These are phyloP conservation scores for Toxicodendron radicans DNA, from an alignment of 345 rosid species.

Conservation along the genomic window DNA sequence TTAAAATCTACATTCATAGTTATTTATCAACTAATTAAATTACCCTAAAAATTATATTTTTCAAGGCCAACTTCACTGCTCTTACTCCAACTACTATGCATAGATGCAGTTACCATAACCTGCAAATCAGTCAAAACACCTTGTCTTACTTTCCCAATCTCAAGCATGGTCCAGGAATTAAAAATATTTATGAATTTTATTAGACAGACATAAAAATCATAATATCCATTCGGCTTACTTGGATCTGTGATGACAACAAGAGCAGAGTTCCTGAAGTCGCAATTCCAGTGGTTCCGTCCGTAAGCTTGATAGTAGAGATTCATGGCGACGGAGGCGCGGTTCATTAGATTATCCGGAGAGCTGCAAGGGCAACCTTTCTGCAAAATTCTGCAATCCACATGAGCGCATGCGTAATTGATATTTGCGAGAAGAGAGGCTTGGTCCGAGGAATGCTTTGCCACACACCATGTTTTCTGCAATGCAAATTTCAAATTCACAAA, in stretches of 20 bases:
- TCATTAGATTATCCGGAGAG: conserved; percentile 49
- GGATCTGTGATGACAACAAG: conserved; percentile 61
- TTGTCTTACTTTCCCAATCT: not conserved
- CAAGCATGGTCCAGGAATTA: no score
- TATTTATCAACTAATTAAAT: no score
- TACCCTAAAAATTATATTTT: no score
- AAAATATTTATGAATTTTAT: no score
- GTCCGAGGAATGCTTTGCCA: conserved; percentile 73
- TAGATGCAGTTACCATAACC: conserved; percentile 23
- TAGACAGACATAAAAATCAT: not conserved
- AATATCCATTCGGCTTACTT: conserved; percentile 44
- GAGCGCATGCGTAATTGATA: conserved; percentile 59
- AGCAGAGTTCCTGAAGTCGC: conserved; percentile 60
- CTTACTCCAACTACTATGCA: not conserved
- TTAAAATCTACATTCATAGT: no score
- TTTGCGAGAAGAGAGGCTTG: conserved; percentile 45
- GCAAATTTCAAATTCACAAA: not conserved
- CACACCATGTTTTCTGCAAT: conserved; percentile 64
- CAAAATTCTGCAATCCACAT: conserved; percentile 52
- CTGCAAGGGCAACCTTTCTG: conserved; percentile 51
- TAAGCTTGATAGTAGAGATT: conserved; percentile 67
- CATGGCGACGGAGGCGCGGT: conserved; percentile 73
- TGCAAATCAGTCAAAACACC: not conserved
- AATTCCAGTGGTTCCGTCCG: conserved; percentile 66
- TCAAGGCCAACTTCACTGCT: not conserved